These are phyloP conservation scores for Dittrichia graveolens DNA, from an alignment of 129 eudicot species.

Conservation along the genomic window DNA sequence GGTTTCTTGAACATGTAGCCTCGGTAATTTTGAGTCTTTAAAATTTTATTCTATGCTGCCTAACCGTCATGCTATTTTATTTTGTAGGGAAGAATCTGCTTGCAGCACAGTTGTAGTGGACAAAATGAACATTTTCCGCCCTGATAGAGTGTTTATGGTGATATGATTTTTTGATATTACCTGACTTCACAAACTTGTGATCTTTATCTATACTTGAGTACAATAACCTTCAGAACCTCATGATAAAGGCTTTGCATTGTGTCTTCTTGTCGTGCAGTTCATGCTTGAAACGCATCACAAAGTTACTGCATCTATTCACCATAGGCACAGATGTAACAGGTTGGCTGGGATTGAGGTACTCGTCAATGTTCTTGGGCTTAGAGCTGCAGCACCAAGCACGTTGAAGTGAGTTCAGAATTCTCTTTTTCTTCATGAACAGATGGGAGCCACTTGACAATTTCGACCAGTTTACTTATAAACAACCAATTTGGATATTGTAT, in stretches of 20 bases:
- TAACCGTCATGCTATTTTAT: constrained; percentile 25
- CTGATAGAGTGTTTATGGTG: constrained; percentile 97
- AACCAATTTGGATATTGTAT: neutral
- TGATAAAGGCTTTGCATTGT: constrained; percentile 17
- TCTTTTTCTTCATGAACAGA: constrained; percentile 5
- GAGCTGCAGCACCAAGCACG: constrained; percentile 87
- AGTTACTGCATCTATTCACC: constrained; percentile 74
- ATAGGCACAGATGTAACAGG: constrained; percentile 72
- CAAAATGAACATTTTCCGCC: constrained; percentile 88
- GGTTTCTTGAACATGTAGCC: constrained; percentile 79
- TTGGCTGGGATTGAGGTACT: constrained; percentile 94
- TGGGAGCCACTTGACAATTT: neutral
- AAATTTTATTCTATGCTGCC: neutral
- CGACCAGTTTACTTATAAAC: neutral
- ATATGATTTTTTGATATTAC: neutral
- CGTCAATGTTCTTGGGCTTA: constrained; percentile 69
- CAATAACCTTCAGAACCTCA: constrained; percentile 12
- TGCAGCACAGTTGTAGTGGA: constrained; percentile 57
- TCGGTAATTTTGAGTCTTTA: constrained; percentile 4
- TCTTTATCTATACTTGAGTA: constrained; percentile 11
- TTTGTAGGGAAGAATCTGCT: constrained; percentile 61
- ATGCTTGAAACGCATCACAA: constrained; percentile 87
- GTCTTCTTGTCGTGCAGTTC: constrained; percentile 57
- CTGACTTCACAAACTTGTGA: neutral
- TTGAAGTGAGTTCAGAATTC: constrained; percentile 54